A percentile compares a stretch with the other conserved stretches of the same genome.
These are phyloP conservation scores for Neoconidiobolus thromboides DNA, from an alignment of 371 early-diverging fungal genomes.

Conservation along the genomic window DNA sequence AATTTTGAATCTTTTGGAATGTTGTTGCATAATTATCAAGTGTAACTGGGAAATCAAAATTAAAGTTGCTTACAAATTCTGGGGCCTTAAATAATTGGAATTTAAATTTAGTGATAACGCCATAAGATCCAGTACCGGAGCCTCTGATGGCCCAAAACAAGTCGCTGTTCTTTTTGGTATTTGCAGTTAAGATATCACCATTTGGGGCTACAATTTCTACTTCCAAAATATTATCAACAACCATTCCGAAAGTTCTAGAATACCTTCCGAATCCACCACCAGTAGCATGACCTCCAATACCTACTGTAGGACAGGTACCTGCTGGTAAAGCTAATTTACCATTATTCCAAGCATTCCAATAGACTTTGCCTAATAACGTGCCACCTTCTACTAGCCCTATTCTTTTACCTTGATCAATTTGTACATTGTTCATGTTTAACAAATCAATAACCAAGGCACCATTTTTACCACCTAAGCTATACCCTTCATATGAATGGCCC, in stretches of 20 bases:
- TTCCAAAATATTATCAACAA: constrained; percentile 25
- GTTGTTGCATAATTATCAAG: neutral
- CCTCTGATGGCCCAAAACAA: constrained; percentile 40
- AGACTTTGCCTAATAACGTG: constrained; percentile 15
- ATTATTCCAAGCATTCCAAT: constrained; percentile 13
- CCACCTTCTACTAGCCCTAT: constrained; percentile 15
- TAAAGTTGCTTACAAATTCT: constrained; percentile 7
- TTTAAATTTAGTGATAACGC: constrained; percentile 24
- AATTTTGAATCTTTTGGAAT: neutral
- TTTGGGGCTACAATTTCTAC: constrained; percentile 23
- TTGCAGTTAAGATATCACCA: constrained; percentile 22
- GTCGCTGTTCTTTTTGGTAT: constrained; percentile 18
- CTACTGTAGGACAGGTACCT: constrained; percentile 19
- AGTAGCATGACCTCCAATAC: constrained; percentile 16
- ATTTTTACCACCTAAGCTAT: constrained; percentile 13
- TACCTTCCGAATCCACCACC: constrained; percentile 25
- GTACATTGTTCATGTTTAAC: constrained; percentile 9
- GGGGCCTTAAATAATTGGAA: constrained; percentile 13
- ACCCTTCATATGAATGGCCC: constrained; percentile 24
- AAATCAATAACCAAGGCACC: constrained; percentile 18
- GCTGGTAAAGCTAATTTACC: constrained; percentile 14
- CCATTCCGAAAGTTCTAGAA: constrained; percentile 17
- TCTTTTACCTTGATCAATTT: constrained; percentile 6
- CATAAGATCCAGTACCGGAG: constrained; percentile 30
- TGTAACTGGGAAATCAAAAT: neutral